phyloP scores from a whole-genome alignment of 768 basidiomycete species.

The Vararia minispora region DNA sequence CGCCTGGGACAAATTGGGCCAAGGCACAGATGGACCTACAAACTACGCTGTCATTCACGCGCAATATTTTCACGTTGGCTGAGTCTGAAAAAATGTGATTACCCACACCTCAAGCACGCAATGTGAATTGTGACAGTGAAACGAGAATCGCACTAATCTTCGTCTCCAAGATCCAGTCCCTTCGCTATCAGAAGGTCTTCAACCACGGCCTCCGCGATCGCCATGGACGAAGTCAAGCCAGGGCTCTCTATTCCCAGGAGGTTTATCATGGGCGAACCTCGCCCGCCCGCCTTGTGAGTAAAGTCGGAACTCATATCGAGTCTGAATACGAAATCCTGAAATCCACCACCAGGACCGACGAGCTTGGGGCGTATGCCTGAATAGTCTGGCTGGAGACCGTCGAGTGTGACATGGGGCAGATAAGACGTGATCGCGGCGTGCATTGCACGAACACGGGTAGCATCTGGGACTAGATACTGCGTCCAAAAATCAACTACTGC shows the following conservation, averaged over 20 bases:
- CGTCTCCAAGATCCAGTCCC: no score
- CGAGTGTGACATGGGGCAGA: constrained; percentile 47
- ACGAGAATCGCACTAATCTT: no score
- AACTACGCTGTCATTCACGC: no score
- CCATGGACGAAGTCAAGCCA: constrained; percentile 79
- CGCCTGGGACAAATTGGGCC: no score
- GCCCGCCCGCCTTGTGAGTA: constrained; percentile 17
- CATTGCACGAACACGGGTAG: constrained; percentile 52
- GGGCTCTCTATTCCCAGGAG: constrained; percentile 89
- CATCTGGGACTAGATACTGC: constrained; percentile 50
- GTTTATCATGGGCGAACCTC: constrained; percentile 53
- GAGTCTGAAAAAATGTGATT: no score
- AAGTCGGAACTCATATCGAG: constrained; percentile 44
- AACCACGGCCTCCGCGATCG: constrained; percentile 76
- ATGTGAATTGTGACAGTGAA: no score
- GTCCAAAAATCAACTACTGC: constrained; percentile 70
- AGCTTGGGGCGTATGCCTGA: constrained; percentile 83
- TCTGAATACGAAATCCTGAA: constrained; percentile 76
- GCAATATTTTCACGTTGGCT: no score
- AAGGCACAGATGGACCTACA: no score
- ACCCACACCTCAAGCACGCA: no score
- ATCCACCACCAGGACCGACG: constrained; percentile 58
- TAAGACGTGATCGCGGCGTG: constrained; percentile 62
- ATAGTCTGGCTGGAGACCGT: constrained; percentile 71
- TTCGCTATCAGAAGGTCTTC: constrained; percentile 36